Conservation (phyloP, 2,329 filamentous ascomycete genomes). For the Corinectria fuckeliana region DNA sequence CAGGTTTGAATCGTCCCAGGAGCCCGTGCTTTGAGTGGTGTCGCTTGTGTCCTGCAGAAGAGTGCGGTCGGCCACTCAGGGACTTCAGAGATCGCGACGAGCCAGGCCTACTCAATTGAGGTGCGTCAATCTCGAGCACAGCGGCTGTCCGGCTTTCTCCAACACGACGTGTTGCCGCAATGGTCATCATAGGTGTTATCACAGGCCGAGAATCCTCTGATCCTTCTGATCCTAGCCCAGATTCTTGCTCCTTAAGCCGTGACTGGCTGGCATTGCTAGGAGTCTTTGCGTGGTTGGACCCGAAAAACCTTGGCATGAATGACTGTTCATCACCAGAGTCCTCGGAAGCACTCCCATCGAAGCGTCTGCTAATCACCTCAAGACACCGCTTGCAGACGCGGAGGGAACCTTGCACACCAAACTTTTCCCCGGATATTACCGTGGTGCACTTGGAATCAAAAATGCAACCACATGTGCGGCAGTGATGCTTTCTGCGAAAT, state of each 20-base stretch:
- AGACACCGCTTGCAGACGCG: constrained; percentile 94
- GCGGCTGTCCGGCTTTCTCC: constrained; percentile 85
- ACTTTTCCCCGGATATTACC: constrained; percentile 84
- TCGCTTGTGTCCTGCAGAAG: constrained; percentile 76
- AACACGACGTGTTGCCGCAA: constrained; percentile 68
- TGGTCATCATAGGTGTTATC: constrained; percentile 76
- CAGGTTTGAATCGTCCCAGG: constrained; percentile 74
- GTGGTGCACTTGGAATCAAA: constrained; percentile 97
- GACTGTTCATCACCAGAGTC: constrained; percentile 82
- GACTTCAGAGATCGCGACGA: constrained; percentile 91
- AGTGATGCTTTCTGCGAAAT: constrained; percentile 96
- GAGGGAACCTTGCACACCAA: constrained; percentile 83
- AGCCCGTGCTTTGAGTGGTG: constrained; percentile 89
- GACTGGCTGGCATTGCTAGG: constrained; percentile 38
- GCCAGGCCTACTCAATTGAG: constrained; percentile 85
- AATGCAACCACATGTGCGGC: constrained; percentile 94
- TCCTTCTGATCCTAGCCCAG: constrained; percentile 48
- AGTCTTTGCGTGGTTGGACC: constrained; percentile 57
- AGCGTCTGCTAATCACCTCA: constrained; percentile 85
- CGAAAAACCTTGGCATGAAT: constrained; percentile 70
- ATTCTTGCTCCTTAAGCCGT: constrained; percentile 50
- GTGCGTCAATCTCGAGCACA: constrained; percentile 86
- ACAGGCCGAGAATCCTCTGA: constrained; percentile 59
- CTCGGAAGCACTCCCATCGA: constrained; percentile 86
- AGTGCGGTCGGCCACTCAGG: constrained; percentile 74